Evolutionary conservation across 139 green algal species (phyloP).

Genomic region (Trebouxia sp.): DNA sequence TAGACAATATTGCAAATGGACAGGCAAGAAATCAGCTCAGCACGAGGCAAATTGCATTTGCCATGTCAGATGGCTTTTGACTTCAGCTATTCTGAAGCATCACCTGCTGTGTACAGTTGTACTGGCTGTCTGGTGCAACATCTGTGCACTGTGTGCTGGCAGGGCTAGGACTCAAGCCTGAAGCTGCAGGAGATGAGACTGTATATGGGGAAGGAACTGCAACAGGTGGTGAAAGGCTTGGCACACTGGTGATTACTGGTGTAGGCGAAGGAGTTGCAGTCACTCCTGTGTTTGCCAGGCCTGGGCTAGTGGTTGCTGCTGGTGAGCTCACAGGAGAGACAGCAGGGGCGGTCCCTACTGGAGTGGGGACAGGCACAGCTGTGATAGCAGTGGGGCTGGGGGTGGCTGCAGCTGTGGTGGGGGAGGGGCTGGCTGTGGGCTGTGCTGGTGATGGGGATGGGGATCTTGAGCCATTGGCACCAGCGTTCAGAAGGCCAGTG

Average conservation of each 20-base stretch:
- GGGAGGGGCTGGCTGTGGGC: background rate
- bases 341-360: background rate
- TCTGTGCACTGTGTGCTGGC: background rate
- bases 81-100: too few relatives aligned
- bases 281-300: background rate
- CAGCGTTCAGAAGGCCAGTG: background rate
- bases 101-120: background rate
- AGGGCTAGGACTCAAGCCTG: too few relatives aligned
- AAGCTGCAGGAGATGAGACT: background rate
- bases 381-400: background rate
- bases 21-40: too few relatives aligned
- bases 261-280: background rate
- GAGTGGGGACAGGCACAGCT: background rate
- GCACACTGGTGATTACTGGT: background rate
- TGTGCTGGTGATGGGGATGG: background rate
- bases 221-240: background rate
- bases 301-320: background rate
- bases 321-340: background rate
- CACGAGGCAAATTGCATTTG: too few relatives aligned
- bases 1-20: too few relatives aligned
- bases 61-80: too few relatives aligned
- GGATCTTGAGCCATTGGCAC: background rate
- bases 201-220: background rate
- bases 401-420: background rate
- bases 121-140: background rate